These are phyloP conservation scores for Dendrobium chrysotoxum DNA, from an alignment of 106 monocot genomes.

Conservation along the genomic window DNA sequence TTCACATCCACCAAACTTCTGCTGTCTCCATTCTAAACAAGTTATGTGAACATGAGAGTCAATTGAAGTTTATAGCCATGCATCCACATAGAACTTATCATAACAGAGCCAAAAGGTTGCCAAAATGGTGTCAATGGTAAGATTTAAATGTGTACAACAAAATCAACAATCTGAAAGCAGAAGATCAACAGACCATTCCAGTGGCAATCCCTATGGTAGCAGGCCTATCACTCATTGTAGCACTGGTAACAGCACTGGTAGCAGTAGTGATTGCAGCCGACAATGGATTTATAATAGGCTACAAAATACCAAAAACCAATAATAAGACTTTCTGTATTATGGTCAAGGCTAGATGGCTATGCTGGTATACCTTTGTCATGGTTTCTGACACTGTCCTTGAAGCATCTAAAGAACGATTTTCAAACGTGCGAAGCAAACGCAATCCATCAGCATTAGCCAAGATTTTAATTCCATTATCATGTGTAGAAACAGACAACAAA, in stretches of 20 bases:
- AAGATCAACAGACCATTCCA: conserved; percentile 41
- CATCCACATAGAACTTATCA: neutral
- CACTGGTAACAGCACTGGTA: conserved; percentile 12
- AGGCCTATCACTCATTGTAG: conserved; percentile 42
- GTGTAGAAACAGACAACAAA: conserved; percentile 70
- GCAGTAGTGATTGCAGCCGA: conserved; percentile 26
- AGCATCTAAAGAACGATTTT: conserved; percentile 45
- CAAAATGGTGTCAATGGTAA: neutral
- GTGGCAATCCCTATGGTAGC: conserved; percentile 33
- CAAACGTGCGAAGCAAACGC: conserved; percentile 41
- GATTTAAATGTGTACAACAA: neutral
- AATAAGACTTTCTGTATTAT: neutral
- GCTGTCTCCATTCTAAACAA: conserved; percentile 49
- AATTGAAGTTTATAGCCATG: neutral
- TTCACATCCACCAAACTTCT: conserved; percentile 67
- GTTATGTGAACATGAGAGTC: neutral
- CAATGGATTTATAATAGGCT: conserved; percentile 67
- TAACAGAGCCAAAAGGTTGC: neutral
- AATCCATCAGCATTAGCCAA: conserved; percentile 74
- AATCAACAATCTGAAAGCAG: neutral
- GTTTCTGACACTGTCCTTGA: conserved; percentile 49
- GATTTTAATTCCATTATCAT: conserved; percentile 77
- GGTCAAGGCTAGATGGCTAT: neutral
- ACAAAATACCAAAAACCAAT: conserved; percentile 9
- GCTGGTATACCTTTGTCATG: conserved; percentile 33